phyloP scores from a whole-genome alignment of 2,329 filamentous ascomycete genomes.

The Aquanectria penicillioides region DNA sequence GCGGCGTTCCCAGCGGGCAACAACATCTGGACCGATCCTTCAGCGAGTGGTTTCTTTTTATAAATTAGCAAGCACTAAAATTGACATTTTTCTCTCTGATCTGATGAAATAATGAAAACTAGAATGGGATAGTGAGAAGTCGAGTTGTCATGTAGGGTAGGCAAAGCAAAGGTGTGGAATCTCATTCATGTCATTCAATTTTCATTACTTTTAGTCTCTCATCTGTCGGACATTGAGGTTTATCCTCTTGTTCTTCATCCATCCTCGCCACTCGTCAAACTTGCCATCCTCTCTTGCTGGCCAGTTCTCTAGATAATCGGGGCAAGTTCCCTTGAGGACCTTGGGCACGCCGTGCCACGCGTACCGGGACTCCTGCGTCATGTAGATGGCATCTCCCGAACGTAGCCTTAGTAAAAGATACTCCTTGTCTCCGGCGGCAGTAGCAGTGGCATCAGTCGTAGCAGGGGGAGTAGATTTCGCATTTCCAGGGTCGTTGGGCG shows the following conservation, averaged over 20 bases:
- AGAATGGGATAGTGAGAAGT: too few relatives aligned
- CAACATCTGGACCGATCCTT: too few relatives aligned
- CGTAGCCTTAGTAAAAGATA: conserved; percentile 73
- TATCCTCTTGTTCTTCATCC: conserved; percentile 88
- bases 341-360: conserved; percentile 97
- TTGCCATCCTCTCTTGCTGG: conserved; percentile 62
- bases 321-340: conserved; percentile 82
- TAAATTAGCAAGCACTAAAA: too few relatives aligned
- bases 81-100: too few relatives aligned
- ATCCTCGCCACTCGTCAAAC: conserved; percentile 79
- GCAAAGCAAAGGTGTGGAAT: too few relatives aligned
- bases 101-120: too few relatives aligned
- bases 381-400: conserved; percentile 91
- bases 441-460: too few relatives aligned
- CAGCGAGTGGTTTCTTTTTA: background rate
- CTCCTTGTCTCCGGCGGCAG: conserved; percentile 50
- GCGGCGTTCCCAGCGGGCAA: background rate
- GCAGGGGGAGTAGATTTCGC: too few relatives aligned
- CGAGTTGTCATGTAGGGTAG: too few relatives aligned
- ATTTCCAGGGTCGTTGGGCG: conserved; percentile 60
- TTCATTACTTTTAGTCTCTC: conserved; percentile 57
- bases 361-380: conserved; percentile 83
- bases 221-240: conserved; percentile 96
- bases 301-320: conserved; percentile 78
- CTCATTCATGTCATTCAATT: background rate